Evolutionary conservation across 352 stramenopile species (phyloP).

Genomic region (Phytophthora melonis): DNA sequence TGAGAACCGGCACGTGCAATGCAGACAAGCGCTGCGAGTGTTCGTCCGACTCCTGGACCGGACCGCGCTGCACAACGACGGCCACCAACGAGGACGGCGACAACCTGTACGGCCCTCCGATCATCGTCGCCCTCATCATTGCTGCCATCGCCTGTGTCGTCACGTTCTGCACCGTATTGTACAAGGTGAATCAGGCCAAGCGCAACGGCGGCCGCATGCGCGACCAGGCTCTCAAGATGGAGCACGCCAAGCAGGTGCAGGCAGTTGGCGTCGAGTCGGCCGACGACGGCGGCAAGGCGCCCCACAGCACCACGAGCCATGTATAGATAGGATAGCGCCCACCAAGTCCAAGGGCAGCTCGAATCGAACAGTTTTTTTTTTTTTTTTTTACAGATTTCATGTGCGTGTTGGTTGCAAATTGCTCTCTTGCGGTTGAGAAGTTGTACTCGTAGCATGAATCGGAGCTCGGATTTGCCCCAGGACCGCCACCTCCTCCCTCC

Average conservation of each 20-base stretch:
- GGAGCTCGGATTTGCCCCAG: constrained; percentile 21
- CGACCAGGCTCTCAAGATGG: constrained; percentile 31
- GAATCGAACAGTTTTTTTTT: constrained; percentile 26
- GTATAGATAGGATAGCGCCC: constrained; percentile 41
- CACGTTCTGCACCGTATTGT: constrained; percentile 24
- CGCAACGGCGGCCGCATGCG: constrained; percentile 22
- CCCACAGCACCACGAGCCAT: constrained; percentile 49
- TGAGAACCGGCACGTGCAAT: constrained; percentile 47
- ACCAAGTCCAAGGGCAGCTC: constrained; percentile 11
- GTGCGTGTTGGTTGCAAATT: background rate
- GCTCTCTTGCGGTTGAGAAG: background rate
- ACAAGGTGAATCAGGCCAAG: constrained; percentile 41
- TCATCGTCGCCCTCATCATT: constrained; percentile 34
- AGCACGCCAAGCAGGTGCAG: constrained; percentile 37
- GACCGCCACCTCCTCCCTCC: background rate
- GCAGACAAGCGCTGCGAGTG: constrained; percentile 43
- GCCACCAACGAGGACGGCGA: constrained; percentile 28
- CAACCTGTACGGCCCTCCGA: constrained; percentile 36
- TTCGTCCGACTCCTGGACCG: constrained; percentile 47
- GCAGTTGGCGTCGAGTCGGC: constrained; percentile 28
- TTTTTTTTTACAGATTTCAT: constrained; percentile 17
- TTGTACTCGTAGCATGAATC: constrained; percentile 3
- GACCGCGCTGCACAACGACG: constrained; percentile 57
- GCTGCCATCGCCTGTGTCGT: constrained; percentile 20
- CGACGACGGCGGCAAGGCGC: constrained; percentile 30